These are phyloP conservation scores for Barnettozyma pratensis DNA, from an alignment of 805 yeast genomes.

Conservation along the genomic window DNA sequence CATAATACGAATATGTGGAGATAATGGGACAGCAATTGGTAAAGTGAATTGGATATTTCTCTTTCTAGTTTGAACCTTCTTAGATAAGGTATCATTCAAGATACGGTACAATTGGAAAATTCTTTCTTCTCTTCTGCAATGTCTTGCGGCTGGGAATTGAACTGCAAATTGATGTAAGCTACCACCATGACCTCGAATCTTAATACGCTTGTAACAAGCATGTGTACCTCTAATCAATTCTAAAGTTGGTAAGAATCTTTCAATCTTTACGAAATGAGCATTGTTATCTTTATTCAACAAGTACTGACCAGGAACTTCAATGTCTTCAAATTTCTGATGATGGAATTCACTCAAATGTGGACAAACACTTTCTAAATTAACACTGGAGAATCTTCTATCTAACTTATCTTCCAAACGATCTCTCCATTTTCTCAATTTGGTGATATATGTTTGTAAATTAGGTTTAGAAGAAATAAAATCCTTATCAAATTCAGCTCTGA, in stretches of 20 bases:
- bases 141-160: slow-evolving; percentile 97
- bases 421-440: slow-evolving; percentile 85
- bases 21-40: slow-evolving; percentile 89
- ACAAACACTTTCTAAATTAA: slow-evolving; percentile 83
- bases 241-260: slow-evolving; percentile 83
- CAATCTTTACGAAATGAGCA: slow-evolving; percentile 88
- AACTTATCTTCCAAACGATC: slow-evolving; percentile 87
- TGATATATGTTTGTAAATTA: slow-evolving; percentile 79
- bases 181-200: slow-evolving; percentile 92
- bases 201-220: slow-evolving; percentile 82
- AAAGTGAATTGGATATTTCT: slow-evolving; percentile 80
- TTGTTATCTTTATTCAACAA: slow-evolving; percentile 82
- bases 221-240: slow-evolving; percentile 87
- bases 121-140: slow-evolving; percentile 93
- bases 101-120: slow-evolving; percentile 88
- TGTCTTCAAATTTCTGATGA: slow-evolving; percentile 96
- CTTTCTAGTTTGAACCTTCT: slow-evolving; percentile 83
- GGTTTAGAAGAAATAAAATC: slow-evolving; percentile 89
- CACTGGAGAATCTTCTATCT: slow-evolving; percentile 75
- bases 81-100: slow-evolving; percentile 72
- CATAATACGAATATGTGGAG: slow-evolving; percentile 89
- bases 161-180: slow-evolving; percentile 88
- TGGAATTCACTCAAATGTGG: slow-evolving; percentile 97
- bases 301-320: slow-evolving; percentile 97
- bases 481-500: slow-evolving; percentile 83